phyloP scores from a whole-genome alignment of 2,329 filamentous ascomycete genomes.

The Pseudogymnoascus sp. region DNA sequence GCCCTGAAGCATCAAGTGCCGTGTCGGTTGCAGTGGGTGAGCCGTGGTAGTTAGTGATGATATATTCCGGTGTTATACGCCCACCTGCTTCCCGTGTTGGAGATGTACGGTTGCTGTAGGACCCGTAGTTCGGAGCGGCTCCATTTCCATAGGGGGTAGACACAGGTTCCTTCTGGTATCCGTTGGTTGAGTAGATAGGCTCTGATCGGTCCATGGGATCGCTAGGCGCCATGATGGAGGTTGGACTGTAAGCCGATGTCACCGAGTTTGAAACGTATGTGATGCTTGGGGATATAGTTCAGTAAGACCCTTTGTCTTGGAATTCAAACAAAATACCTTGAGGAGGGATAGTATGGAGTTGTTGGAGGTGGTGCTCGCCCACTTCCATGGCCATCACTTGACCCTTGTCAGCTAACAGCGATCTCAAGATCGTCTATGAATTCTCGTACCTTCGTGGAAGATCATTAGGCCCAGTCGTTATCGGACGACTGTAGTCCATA shows the following conservation, averaged over 20 bases:
- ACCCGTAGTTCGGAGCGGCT: conserved; percentile 25
- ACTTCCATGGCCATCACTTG: conserved; percentile 24
- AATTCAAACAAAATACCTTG: conserved; percentile 25
- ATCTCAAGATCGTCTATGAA: conserved; percentile 11
- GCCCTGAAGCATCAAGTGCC: conserved; percentile 43
- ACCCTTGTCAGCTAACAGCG: conserved; percentile 21
- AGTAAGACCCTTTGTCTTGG: conserved; percentile 20
- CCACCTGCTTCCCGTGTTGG: conserved; percentile 27
- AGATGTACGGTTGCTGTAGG: conserved; percentile 24
- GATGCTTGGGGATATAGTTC: conserved; percentile 24
- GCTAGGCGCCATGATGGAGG: conserved; percentile 20
- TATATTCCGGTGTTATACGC: conserved; percentile 28
- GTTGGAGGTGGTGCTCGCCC: conserved; percentile 13
- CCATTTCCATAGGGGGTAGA: conserved; percentile 25
- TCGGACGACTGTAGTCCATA: conserved; percentile 20
- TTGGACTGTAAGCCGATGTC: conserved; percentile 22
- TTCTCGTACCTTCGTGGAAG: conserved; percentile 27
- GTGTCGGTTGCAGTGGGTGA: conserved; percentile 54
- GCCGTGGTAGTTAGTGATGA: conserved; percentile 35
- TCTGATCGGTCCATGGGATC: conserved; percentile 22
- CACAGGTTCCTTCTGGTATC: conserved; percentile 24
- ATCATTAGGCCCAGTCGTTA: conserved; percentile 21
- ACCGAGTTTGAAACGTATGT: conserved; percentile 23
- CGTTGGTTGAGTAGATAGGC: conserved; percentile 25
- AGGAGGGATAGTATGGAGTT: conserved; percentile 25